phyloP scores from a whole-genome alignment of 2,329 filamentous ascomycete species.

The Teratosphaeria pseudoeucalypti region DNA sequence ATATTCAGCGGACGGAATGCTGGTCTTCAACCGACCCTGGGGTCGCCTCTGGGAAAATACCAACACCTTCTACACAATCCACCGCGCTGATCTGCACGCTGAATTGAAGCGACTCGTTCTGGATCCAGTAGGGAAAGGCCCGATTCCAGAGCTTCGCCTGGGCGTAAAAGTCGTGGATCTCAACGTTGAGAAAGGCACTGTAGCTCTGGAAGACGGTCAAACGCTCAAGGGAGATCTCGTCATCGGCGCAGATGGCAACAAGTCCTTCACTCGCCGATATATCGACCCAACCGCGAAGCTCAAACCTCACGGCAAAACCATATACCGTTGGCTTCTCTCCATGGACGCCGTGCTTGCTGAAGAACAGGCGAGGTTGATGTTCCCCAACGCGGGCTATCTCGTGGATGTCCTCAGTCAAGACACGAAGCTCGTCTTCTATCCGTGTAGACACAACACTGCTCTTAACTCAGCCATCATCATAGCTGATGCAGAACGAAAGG shows the following conservation, averaged over 20 bases:
- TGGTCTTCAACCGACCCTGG: not conserved
- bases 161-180: constrained; percentile 14
- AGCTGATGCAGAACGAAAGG: not conserved
- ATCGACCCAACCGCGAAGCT: not conserved
- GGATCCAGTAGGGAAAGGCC: constrained; percentile 13
- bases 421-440: not conserved
- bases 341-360: not conserved
- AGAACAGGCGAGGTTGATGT: not conserved
- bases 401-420: not conserved
- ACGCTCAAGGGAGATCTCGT: constrained; percentile 19
- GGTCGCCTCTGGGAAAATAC: not conserved
- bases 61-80: constrained; percentile 9
- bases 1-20: not conserved
- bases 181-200: constrained; percentile 13
- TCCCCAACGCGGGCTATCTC: not conserved
- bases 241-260: constrained; percentile 25
- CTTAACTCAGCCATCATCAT: not conserved
- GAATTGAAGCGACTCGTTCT: constrained; percentile 17
- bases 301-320: not conserved
- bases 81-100: constrained; percentile 22
- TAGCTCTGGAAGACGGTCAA: constrained; percentile 19
- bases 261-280: constrained; percentile 12
- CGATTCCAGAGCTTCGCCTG: constrained; percentile 15
- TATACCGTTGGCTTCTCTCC: not conserved
- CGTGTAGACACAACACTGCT: not conserved